Percentiles rank a stretch among this genome's conserved stretches.
Conservation (phyloP, 192 early-diverging fungal species). For the Phlyctochytrium bullatum region DNA sequence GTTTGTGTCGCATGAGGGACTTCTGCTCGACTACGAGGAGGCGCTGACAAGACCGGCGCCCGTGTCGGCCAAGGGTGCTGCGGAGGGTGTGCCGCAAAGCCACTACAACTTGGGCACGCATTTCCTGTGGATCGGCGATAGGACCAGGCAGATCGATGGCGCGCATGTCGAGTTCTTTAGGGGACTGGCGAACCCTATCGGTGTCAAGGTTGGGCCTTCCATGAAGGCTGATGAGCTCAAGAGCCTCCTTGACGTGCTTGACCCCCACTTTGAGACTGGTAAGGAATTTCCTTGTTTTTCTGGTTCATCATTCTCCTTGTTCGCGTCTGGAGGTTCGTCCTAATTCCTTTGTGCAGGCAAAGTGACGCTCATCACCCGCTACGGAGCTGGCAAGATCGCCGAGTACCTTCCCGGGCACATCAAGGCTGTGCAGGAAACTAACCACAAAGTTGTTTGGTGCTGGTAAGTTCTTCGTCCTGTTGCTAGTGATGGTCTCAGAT, state of each 20-base stretch:
- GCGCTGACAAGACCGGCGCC: slow-evolving; percentile 81
- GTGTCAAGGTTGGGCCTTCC: slow-evolving; percentile 92
- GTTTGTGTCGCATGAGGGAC: slow-evolving; percentile 92
- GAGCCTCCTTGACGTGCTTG: slow-evolving; percentile 78
- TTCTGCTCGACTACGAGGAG: slow-evolving; percentile 91
- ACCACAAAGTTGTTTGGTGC: slow-evolving; percentile 91
- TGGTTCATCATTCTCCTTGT: background rate
- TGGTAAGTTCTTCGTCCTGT: slow-evolving; percentile 19
- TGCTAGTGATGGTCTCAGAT: slow-evolving; percentile 9
- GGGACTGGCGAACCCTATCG: slow-evolving; percentile 96
- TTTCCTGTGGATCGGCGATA: slow-evolving; percentile 98
- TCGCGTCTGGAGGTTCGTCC: no score
- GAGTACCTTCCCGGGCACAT: slow-evolving; percentile 85
- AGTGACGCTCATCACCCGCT: slow-evolving; percentile 93
- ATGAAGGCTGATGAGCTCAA: slow-evolving; percentile 86
- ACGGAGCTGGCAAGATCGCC: slow-evolving; percentile 84
- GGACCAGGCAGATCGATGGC: slow-evolving; percentile 91
- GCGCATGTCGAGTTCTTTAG: slow-evolving; percentile 97
- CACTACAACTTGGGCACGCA: slow-evolving; percentile 92
- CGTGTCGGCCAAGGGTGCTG: no score
- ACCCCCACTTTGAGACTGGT: slow-evolving; percentile 77
- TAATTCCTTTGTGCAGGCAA: slow-evolving; percentile 53
- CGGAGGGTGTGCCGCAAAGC: slow-evolving; percentile 28
- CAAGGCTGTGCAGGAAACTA: slow-evolving; percentile 77
- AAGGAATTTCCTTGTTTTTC: no score